Conservation (phyloP, 768 basidiomycete species). For the Amanita pallidorosea region DNA sequence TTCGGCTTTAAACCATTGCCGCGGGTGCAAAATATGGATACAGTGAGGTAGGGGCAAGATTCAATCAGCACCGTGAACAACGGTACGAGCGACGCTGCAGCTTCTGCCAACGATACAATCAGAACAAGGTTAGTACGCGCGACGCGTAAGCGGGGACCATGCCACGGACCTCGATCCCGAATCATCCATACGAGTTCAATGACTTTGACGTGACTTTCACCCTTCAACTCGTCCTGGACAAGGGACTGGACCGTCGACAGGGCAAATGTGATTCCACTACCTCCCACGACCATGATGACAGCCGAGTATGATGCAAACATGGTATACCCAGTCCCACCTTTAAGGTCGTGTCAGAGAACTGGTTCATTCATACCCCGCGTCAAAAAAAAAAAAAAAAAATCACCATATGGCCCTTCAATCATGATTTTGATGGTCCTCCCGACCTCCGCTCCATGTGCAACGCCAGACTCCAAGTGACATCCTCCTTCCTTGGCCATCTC, state of each 20-base stretch:
- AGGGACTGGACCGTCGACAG: conserved; percentile 39
- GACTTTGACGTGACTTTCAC: conserved; percentile 25
- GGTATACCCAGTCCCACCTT: conserved; percentile 33
- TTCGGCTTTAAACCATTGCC: no score
- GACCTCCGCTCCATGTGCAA: neutral
- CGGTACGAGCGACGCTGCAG: neutral
- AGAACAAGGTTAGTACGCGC: no score
- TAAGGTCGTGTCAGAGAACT: conserved; percentile 1
- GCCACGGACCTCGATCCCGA: conserved; percentile 16
- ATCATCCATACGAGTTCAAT: conserved; percentile 46
- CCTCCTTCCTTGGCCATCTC: conserved; percentile 17
- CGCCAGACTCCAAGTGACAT: conserved; percentile 8
- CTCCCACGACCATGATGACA: conserved; percentile 45
- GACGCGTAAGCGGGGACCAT: neutral
- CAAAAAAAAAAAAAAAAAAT: neutral
- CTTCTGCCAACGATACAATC: neutral
- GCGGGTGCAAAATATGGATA: neutral
- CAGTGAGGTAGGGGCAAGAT: neutral
- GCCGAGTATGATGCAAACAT: conserved; percentile 38
- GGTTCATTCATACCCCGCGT: neutral
- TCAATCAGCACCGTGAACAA: neutral
- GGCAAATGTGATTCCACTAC: conserved; percentile 48
- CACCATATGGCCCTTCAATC: conserved; percentile 34
- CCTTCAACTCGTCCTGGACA: conserved; percentile 21
- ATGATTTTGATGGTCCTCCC: conserved; percentile 20